Base-by-base conservation (phyloP, 2,329 filamentous ascomycete genomes). In the Dactylellina cionopaga region DNA sequence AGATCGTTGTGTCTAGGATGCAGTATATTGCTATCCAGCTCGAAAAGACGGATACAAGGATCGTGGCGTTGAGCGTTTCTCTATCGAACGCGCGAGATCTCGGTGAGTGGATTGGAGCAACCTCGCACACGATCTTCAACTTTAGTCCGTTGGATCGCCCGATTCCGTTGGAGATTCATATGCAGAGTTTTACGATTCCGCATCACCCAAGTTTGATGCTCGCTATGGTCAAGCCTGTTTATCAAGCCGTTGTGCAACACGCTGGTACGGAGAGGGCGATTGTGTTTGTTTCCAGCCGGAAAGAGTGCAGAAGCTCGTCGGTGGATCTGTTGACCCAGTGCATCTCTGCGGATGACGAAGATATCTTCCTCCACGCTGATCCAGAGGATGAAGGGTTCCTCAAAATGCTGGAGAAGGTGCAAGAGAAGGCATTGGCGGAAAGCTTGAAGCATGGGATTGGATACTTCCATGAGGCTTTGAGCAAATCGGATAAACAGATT, bases 141-240 rank as follows among this genome's bases (percentile, higher is more conserved):
- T 99, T 99, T 83, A 96, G 92, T 77, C 95, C 95, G 1, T 90
- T 94, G 78, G 89, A 94, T 73, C 89, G 96, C 64, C 90, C 92
- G 0, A 88, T 97, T 15, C 93, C 94, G 19, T 83, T 99, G 29
- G 94, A 98, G 80, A 86, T 99, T 65, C 92, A 97, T 79, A 90
- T 99, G 49, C 95, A 99, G 81, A 94, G 93, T 0, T 99, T 95
- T 82, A 91, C 89, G 25, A 96, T 96, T 71, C 92, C 96, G 47
- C 96, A 99, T 79, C 97, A 96, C 83, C 96, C 95, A 2, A 98
- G 95, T 9, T 85, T 99, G 39, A 99, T 99, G 95, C 86, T 99
- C 76, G 93, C 95, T 11, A 99, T 99, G 95, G 92, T 93, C 13
- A 94, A 96, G 80, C 96, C 96, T 17, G 90, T 92, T 0, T 98